A percentile compares a stretch with the other conserved stretches of the same genome.
Evolutionary conservation across 1,139 yeast genomes (phyloP).

Genomic region (Sugiyamaella grinbergsii): DNA sequence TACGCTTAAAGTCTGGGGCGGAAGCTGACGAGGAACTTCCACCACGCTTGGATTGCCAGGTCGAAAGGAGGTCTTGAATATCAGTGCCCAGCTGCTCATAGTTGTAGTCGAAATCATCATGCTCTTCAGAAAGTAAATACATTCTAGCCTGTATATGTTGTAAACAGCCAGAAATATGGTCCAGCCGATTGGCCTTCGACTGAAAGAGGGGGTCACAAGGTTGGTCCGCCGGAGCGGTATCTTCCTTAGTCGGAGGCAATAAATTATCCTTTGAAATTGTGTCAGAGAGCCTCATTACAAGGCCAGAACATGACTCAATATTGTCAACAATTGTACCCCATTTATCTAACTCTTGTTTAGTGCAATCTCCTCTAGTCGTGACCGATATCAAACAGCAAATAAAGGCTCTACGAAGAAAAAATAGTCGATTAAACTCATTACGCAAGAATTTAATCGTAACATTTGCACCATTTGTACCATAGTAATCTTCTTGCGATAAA

Average conservation of each 20-base stretch:
- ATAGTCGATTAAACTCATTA: conserved; percentile 42
- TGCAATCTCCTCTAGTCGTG: conserved; percentile 37
- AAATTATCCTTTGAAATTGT: conserved; percentile 34
- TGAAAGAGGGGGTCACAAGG: conserved; percentile 3
- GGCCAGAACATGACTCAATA: conserved; percentile 35
- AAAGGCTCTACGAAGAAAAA: conserved; percentile 45
- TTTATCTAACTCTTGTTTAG: conserved; percentile 32
- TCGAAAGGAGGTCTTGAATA: conserved; percentile 35
- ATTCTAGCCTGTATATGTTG: conserved; percentile 44
- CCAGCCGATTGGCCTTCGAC: conserved; percentile 23
- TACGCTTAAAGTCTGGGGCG: neutral
- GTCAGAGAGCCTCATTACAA: conserved; percentile 36
- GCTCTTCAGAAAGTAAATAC: conserved; percentile 39
- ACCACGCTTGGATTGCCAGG: conserved; percentile 36
- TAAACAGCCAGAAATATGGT: conserved; percentile 36
- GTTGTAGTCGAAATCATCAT: conserved; percentile 31
- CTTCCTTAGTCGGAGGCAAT: conserved; percentile 5
- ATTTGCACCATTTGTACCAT: conserved; percentile 38
- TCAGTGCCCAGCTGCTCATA: conserved; percentile 41
- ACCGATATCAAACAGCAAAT: conserved; percentile 48
- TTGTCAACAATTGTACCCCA: conserved; percentile 43
- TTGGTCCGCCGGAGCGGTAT: conserved; percentile 15
- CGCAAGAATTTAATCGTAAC: conserved; percentile 36
- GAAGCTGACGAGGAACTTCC: conserved; percentile 4
- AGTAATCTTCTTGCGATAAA: conserved; percentile 24